Evolutionary conservation across 1,139 yeast species (phyloP), one percentile per base, ranked within the genome.

Genomic region (Debaryomyces sp.): DNA sequence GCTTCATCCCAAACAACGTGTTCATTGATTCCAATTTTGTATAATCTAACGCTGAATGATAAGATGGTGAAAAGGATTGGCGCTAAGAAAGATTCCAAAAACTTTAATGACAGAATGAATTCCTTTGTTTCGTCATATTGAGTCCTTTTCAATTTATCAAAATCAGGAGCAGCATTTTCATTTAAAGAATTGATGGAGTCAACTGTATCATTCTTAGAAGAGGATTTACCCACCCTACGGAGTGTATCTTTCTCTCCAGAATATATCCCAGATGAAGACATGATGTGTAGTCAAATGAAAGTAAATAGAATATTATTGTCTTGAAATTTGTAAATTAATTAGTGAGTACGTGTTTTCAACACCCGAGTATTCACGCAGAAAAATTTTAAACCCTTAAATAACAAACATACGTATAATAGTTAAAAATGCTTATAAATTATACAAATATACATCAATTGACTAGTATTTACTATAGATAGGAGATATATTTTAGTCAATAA

Each of bases 1-100:
- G 86, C 86, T 64, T 81, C 86, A 62, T 81, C 86, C 86, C 85
- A 81, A 32, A 81, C 85, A 50, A 81, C 86, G 44, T 72, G 71
- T 47, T 77, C 66, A 56, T 78, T 80, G 52, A 66, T 60, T 27
- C 82, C 75, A 57, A 81, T 80, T 49, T 77, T 69, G 67, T 81
- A 81, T 64, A 80, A 71, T 63, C 85, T 70, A 43, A 80, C 81
- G 47, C 68, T 75, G 53, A 80, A 78, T 18, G 83, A 72, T 39
- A 77, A 62, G 2, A 66, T 53, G 6, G 85, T 81, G 63, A 81
- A 77, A 33, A 77, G 55, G 7, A 80, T 51, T 26, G 85, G 85
- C 13, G 75, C 78, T 46, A 73, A 60, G 55, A 71, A 66, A 24
- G 66, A 50, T 55, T 74, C 79, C 44, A 72, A 60, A 44, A 61